Evolutionary conservation across 192 early-diverging fungal genomes (phyloP), one percentile per base, ranked within the genome.

Genomic region (Coemansia sp.): DNA sequence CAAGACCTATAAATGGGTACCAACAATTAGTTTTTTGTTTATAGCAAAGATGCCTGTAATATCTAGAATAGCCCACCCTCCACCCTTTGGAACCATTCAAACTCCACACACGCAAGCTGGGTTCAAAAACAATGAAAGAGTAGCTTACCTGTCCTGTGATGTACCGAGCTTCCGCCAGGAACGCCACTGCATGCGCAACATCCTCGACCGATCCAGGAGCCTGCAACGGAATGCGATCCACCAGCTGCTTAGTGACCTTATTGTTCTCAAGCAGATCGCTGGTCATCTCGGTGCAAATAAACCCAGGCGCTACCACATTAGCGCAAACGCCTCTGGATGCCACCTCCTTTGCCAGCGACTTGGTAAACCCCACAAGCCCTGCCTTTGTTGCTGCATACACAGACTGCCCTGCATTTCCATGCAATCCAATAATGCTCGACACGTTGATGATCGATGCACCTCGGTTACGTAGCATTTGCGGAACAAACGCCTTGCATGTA

Each of bases 321-420:
- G 91, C 93, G 21, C 91, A 75, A 15, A 96, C 83, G 15, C 86
- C 84, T 1, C 79, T 70, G 13, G 86, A 84, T 1, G 88, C 93
- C 3, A 94, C 67, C 65, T 96, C 95, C 68, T 85, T 88, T 8
- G 95, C 91, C 20, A 95, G 74, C 5, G 92, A 85, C 58, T 92
- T 90, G 21, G 94, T 91, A 68, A 93, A 94, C 25, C 92, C 94
- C 20, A 95, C 81, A 20, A 94, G 59, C 7, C 92, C 95, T 4
- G 92, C 88, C 74, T 96, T 96, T 43, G 92, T 85, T 1, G 95
- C 94, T 61, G 88, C 85, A 74, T 96, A 96, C 15, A 86, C 85
- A 4, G 85, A 70, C 74, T 75, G 74, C 16, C 79, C 79, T 15
- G 34, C 51, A 45, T 75, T 76, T 4, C 79, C 79, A 21, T 70